These are phyloP conservation scores for Aspergillus novoparasiticus DNA, from an alignment of 2,329 filamentous ascomycete species.

Conservation along the genomic window DNA sequence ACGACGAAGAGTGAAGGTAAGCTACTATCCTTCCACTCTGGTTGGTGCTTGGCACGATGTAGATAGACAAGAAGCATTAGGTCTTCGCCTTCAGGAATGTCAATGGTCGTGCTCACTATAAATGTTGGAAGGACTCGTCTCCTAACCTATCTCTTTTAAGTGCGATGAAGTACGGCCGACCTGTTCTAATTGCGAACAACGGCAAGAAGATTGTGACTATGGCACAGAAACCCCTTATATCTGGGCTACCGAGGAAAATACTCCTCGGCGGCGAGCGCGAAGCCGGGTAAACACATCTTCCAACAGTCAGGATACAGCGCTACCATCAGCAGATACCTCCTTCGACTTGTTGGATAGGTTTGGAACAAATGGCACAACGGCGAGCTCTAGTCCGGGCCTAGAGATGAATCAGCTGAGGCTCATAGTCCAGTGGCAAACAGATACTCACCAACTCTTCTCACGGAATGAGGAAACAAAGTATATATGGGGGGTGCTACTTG, in stretches of 20 bases:
- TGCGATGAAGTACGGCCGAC: slow-evolving; percentile 26
- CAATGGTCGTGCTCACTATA: background rate
- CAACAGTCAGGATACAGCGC: background rate
- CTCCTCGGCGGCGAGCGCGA: background rate
- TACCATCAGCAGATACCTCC: background rate
- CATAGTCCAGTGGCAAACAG: background rate
- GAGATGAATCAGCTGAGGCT: background rate
- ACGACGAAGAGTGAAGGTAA: slow-evolving; percentile 27
- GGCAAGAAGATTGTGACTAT: slow-evolving; percentile 23
- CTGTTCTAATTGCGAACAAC: slow-evolving; percentile 22
- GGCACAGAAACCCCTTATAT: slow-evolving; percentile 15
- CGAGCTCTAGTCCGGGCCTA: background rate
- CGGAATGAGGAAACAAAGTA: slow-evolving; percentile 20
- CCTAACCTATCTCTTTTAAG: background rate
- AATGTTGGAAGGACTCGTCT: background rate
- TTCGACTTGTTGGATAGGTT: background rate
- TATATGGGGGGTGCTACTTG: slow-evolving; percentile 22
- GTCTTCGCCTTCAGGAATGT: background rate
- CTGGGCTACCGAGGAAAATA: slow-evolving; percentile 11
- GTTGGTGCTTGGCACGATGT: background rate
- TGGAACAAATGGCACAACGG: background rate
- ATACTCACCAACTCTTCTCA: slow-evolving; percentile 20
- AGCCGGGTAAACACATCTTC: background rate
- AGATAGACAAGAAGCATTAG: background rate
- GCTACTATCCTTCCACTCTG: background rate